A percentile compares a stretch with the other conserved stretches of the same genome.
Evolutionary conservation across 164 flowering plant species (phyloP).

Genomic region (Brasenia schreberi): DNA sequence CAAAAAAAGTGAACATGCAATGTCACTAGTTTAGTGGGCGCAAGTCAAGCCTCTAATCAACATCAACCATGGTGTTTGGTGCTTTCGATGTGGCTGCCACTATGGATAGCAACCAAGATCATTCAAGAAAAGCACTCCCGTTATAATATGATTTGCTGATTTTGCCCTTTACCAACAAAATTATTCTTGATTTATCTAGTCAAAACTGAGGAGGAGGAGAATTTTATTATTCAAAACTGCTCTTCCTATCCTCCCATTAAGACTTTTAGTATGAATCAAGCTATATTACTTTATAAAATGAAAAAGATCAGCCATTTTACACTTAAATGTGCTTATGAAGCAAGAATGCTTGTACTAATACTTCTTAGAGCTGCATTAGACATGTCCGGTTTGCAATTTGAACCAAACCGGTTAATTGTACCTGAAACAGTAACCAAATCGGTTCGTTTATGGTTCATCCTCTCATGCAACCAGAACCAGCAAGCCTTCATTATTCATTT

Average conservation of each 20-base stretch:
- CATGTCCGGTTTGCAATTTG: too few relatives aligned
- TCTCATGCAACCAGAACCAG: too few relatives aligned
- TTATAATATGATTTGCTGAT: neutral
- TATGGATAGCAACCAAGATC: conserved; percentile 1
- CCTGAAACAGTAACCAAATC: too few relatives aligned
- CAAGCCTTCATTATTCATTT: too few relatives aligned
- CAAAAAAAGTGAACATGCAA: neutral
- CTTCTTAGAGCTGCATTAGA: too few relatives aligned
- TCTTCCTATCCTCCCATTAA: neutral
- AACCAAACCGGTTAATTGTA: too few relatives aligned
- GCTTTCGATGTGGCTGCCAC: conserved; percentile 8
- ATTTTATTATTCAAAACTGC: neutral
- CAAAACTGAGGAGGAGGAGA: too few relatives aligned
- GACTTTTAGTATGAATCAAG: neutral
- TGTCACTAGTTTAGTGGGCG: neutral
- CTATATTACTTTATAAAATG: neutral
- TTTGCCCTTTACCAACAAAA: neutral
- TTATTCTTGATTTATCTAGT: neutral
- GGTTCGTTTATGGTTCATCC: too few relatives aligned
- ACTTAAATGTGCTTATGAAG: too few relatives aligned
- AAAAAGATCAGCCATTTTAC: too few relatives aligned
- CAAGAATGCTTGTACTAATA: too few relatives aligned
- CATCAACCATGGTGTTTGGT: conserved; percentile 4
- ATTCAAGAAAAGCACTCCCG: neutral
- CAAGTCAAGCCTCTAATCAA: neutral